Conservation (phyloP, 2,329 filamentous ascomycete genomes). For the Fusarium sp. region DNA sequence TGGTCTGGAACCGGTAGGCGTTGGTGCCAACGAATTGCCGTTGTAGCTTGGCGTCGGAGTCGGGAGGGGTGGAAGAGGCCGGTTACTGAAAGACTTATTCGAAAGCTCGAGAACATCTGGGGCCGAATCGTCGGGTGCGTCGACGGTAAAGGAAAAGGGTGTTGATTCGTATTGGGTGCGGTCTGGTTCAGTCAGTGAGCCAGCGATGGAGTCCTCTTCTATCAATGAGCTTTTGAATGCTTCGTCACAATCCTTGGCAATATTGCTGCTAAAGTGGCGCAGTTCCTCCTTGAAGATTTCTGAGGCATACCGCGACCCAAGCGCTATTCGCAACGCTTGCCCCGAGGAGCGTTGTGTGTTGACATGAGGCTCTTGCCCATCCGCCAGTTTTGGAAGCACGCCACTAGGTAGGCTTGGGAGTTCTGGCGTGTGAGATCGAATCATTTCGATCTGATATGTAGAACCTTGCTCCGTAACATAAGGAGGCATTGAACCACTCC, state of each 20-base stretch:
- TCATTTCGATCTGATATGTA: conserved; percentile 36
- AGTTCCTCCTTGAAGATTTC: conserved; percentile 76
- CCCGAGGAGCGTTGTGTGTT: conserved; percentile 23
- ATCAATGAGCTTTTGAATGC: conserved; percentile 81
- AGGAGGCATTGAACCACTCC: conserved; percentile 29
- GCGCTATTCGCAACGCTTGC: conserved; percentile 7
- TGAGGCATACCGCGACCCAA: conserved; percentile 46
- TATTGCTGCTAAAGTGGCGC: conserved; percentile 83
- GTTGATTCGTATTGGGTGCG: conserved; percentile 52
- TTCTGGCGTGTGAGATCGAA: conserved; percentile 48
- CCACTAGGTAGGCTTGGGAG: conserved; percentile 43
- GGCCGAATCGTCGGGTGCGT: conserved; percentile 45
- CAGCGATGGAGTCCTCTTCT: conserved; percentile 52
- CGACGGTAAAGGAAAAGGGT: conserved; percentile 58
- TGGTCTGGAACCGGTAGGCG: conserved; percentile 38
- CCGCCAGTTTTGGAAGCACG: conserved; percentile 43
- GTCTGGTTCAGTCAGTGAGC: conserved; percentile 50
- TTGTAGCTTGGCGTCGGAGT: conserved; percentile 42
- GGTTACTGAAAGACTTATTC: conserved; percentile 57
- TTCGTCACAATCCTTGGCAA: conserved; percentile 91
- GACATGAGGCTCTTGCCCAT: conserved; percentile 3
- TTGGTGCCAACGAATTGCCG: conserved; percentile 26
- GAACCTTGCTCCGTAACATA: conserved; percentile 38
- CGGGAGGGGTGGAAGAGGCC: conserved; percentile 65
- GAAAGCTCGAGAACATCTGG: conserved; percentile 28